Evolutionary conservation across 2,329 filamentous ascomycete genomes (phyloP), one percentile per base, ranked within the genome.

Genomic region (Alternaria conjuncta): DNA sequence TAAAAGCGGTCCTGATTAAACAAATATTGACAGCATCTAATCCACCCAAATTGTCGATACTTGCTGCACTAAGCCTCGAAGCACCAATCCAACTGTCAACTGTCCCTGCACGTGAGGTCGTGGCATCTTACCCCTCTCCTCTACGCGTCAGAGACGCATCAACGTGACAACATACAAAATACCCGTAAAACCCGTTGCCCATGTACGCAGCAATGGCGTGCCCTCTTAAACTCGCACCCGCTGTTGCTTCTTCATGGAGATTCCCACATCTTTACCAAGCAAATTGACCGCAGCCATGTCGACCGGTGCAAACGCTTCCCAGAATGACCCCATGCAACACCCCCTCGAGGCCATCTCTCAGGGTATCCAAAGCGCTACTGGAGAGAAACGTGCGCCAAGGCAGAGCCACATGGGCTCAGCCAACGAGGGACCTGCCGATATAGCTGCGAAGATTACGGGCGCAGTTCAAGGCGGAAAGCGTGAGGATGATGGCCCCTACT

Each of bases 371-470:
- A 77, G 75, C 23, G 74, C 75, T 3, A 73, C 61, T 20, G 78
- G 76, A 7, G 83, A 84, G 60, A 75, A 75, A 30, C 77, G 82
- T 12, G 75, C 74, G 12, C 74, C 78, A 10, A 77, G 80, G 18
- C 64, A 77, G 47, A 77, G 71, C 58, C 81, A 84, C 61, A 82
- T 84, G 79, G 69, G 60, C 6, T 68, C 67, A 11, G 79, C 83
- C 51, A 86, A 87, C 61, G 84, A 86, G 60, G 85, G 85, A 0
- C 84, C 85, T 10, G 84, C 83, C 20, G 82, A 84, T 64, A 84
- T 86, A 43, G 83, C 83, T 46, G 82, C 82, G 4, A 86, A 86
- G 71, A 80, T 87, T 1, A 83, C 84, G 1, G 85, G 85, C 12
- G 76, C 81, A 13, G 76, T 80, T 2, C 66, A 77, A 6, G 82